Conservation (phyloP, 2,329 filamentous ascomycete species). For the Dothideomycetes sp. region DNA sequence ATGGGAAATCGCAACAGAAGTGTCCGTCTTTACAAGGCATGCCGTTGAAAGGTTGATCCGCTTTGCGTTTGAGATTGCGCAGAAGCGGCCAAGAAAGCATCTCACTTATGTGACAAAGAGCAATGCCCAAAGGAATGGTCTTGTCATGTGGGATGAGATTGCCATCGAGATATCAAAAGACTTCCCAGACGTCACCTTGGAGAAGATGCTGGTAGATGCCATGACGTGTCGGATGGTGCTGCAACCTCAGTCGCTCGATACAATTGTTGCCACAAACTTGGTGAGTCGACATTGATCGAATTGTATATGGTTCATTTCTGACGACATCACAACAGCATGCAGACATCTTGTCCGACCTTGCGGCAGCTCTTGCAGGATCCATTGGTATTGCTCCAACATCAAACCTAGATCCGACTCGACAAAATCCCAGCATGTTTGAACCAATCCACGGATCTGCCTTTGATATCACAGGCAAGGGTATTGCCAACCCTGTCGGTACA, state of each 20-base stretch:
- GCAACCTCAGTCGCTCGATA: slow-evolving; percentile 29
- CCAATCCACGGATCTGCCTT: slow-evolving; percentile 53
- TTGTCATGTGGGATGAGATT: slow-evolving; percentile 61
- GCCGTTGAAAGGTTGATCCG: slow-evolving; percentile 51
- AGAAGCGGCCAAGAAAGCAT: slow-evolving; percentile 46
- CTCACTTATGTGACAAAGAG: slow-evolving; percentile 58
- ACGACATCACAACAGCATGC: slow-evolving; percentile 31
- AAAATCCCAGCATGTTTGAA: slow-evolving; percentile 54
- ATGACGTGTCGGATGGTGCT: slow-evolving; percentile 51
- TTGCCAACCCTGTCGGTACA: slow-evolving; percentile 50
- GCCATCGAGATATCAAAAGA: slow-evolving; percentile 46
- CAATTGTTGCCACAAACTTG: slow-evolving; percentile 33
- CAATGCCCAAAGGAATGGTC: slow-evolving; percentile 56
- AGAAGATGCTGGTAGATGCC: slow-evolving; percentile 60
- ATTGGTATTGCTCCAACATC: slow-evolving; percentile 65
- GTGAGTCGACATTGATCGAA: slow-evolving; percentile 29
- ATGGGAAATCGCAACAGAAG: slow-evolving; percentile 55
- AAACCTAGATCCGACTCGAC: slow-evolving; percentile 56
- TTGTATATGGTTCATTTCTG: slow-evolving; percentile 30
- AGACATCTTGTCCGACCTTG: slow-evolving; percentile 63
- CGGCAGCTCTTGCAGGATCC: slow-evolving; percentile 58
- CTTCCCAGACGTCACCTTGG: slow-evolving; percentile 51
- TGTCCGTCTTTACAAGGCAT: slow-evolving; percentile 54
- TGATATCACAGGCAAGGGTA: slow-evolving; percentile 48
- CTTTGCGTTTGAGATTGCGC: slow-evolving; percentile 55